A percentile compares a stretch with the other conserved stretches of the same genome.
Conservation (phyloP, 306 rosid genomes). For the Carpinus viminea region DNA sequence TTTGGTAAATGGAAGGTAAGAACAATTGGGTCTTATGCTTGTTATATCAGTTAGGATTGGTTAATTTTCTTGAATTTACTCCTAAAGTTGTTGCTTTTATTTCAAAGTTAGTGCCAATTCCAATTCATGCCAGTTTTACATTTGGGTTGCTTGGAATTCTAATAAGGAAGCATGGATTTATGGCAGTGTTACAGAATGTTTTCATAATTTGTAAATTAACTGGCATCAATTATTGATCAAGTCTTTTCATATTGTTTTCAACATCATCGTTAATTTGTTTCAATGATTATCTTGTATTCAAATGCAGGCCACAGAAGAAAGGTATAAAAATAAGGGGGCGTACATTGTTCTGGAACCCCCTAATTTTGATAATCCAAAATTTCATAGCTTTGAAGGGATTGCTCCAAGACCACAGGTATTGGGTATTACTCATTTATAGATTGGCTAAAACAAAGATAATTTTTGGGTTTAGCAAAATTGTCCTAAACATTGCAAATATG, state of each 20-base stretch:
- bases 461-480: background rate
- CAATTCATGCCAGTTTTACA: background rate
- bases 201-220: background rate
- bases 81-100: background rate
- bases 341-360: slow-evolving; percentile 79
- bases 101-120: background rate
- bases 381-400: slow-evolving; percentile 71
- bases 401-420: slow-evolving; percentile 82
- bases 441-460: background rate
- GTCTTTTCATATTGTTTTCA: background rate
- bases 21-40: background rate
- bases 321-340: slow-evolving; percentile 81
- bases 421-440: background rate
- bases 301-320: slow-evolving; percentile 63
- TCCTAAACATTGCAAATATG: background rate
- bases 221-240: background rate
- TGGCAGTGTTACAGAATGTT: background rate
- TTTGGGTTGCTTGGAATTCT: background rate
- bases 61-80: background rate
- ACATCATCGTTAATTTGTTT: background rate
- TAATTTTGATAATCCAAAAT: slow-evolving; percentile 64
- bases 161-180: background rate
- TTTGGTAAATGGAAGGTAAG: background rate
- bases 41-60: background rate
- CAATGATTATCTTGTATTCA: slow-evolving; percentile 12